Evolutionary conservation across 177 flowering plant species (phyloP), one percentile per base, ranked within the genome.

Genomic region (Vitis hybrid): DNA sequence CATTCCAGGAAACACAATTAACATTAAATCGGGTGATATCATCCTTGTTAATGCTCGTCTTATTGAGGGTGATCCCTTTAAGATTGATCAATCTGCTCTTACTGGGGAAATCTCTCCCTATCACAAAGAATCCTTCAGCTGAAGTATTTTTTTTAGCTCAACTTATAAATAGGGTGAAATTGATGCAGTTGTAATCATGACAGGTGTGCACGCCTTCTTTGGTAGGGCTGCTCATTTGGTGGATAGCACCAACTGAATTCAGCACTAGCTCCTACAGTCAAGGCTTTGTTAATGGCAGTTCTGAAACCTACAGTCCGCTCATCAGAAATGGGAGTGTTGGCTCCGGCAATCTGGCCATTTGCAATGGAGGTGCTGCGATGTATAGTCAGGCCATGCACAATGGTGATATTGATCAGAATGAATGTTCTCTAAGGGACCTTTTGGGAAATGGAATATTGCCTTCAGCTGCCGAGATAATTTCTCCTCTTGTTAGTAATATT

Each of bases 201-300:
- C 98, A 59, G 97, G 98, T 48, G 97, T 92, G 51, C 94, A 92
- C 75, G 88, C 98, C 74, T 94, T 94, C 78, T 94, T 94, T 52
- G 98, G 98, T 3, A 94, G 91, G 83, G 98, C 98, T 66, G 98
- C 98, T n/a, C 98, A 94, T 84, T 74, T 94, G 58, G 98, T 94
- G 52, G 98, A 94, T 75, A 92, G 94, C 84, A 94, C 98, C 68
- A 89, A 94, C 70, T 82, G 92, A 66, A 95, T 94, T 66, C 97
- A 97, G 2, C 97, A 92, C 74, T 94, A 23, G 26, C 26, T 23
- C 26, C 26, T 23, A 23, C 26, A 23, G 26, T 23, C 26, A 23
- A 23, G 26, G 2, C 26, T 23, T 23, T 2, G 26, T 23, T 23
- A 23, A 23, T 2, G 26, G 26, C 26, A 23, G 26, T 23, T 23